Conservation (phyloP, 2,329 filamentous ascomycete species). For the Rhinocladiella similis region DNA sequence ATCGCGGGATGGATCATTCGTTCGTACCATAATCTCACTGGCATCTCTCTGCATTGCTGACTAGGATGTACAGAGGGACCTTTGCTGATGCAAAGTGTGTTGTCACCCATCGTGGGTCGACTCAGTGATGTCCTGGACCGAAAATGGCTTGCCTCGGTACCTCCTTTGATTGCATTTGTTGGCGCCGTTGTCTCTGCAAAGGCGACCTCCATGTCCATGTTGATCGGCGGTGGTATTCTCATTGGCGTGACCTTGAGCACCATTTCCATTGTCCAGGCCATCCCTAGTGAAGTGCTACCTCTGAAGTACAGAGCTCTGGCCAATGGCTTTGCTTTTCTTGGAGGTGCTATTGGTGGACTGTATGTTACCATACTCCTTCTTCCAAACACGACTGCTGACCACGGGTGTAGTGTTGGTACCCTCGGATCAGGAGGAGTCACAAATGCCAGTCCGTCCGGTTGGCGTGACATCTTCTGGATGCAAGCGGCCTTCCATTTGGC, state of each 20-base stretch:
- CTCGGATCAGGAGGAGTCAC: slow-evolving; percentile 56
- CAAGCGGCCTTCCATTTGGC: slow-evolving; percentile 55
- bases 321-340: slow-evolving; percentile 55
- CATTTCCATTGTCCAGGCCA: slow-evolving; percentile 57
- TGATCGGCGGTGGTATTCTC: slow-evolving; percentile 59
- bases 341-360: slow-evolving; percentile 54
- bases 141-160: slow-evolving; percentile 54
- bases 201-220: slow-evolving; percentile 56
- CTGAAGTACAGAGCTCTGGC: slow-evolving; percentile 58
- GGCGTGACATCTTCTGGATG: slow-evolving; percentile 61
- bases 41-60: neutral
- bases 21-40: slow-evolving; percentile 12
- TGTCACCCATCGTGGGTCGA: slow-evolving; percentile 57
- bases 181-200: slow-evolving; percentile 57
- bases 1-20: slow-evolving; percentile 59
- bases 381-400: neutral
- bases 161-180: slow-evolving; percentile 55
- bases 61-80: slow-evolving; percentile 45
- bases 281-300: slow-evolving; percentile 58
- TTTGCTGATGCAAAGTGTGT: slow-evolving; percentile 57
- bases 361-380: slow-evolving; percentile 35
- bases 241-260: slow-evolving; percentile 57
- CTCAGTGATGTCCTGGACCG: slow-evolving; percentile 59
- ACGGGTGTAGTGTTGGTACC: slow-evolving; percentile 44
- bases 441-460: slow-evolving; percentile 48